Evolutionary conservation across 2,329 filamentous ascomycete genomes (phyloP).

Genomic region (Lecanicillium sp.): DNA sequence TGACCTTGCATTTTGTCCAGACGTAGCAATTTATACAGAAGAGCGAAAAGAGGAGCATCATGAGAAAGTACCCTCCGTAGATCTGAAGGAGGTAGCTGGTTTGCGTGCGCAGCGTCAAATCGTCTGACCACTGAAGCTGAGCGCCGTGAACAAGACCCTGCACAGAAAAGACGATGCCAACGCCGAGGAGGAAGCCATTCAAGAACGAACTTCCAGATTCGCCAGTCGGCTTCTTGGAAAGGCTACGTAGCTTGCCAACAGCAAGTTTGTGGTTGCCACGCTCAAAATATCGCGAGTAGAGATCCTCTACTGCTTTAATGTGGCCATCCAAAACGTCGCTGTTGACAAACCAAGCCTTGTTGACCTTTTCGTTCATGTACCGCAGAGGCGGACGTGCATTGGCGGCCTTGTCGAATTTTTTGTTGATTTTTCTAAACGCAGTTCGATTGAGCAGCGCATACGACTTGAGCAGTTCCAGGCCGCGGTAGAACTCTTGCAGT

Average conservation of each 20-base stretch:
- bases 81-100: slow-evolving; percentile 75
- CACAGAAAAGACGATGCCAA: slow-evolving; percentile 56
- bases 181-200: slow-evolving; percentile 60
- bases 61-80: slow-evolving; percentile 86
- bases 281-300: slow-evolving; percentile 94
- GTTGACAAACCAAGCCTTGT: slow-evolving; percentile 83
- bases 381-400: slow-evolving; percentile 68
- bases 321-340: slow-evolving; percentile 78
- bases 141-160: slow-evolving; percentile 57
- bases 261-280: slow-evolving; percentile 89
- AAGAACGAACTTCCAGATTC: slow-evolving; percentile 51
- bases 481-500: slow-evolving; percentile 86
- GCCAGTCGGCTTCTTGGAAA: slow-evolving; percentile 50
- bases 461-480: slow-evolving; percentile 83
- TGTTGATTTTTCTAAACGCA: slow-evolving; percentile 95
- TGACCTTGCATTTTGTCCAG: slow-evolving; percentile 81
- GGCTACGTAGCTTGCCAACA: slow-evolving; percentile 73
- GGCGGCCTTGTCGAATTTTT: slow-evolving; percentile 93
- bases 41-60: slow-evolving; percentile 70
- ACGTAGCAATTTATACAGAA: slow-evolving; percentile 80
- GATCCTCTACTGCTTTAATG: slow-evolving; percentile 74
- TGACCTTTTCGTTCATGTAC: slow-evolving; percentile 89
- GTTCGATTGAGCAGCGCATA: slow-evolving; percentile 87
- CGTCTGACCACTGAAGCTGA: slow-evolving; percentile 41
- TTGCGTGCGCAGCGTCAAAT: slow-evolving; percentile 39